These are phyloP conservation scores for Scleroderma bovista DNA, from an alignment of 768 basidiomycete species.

Conservation along the genomic window DNA sequence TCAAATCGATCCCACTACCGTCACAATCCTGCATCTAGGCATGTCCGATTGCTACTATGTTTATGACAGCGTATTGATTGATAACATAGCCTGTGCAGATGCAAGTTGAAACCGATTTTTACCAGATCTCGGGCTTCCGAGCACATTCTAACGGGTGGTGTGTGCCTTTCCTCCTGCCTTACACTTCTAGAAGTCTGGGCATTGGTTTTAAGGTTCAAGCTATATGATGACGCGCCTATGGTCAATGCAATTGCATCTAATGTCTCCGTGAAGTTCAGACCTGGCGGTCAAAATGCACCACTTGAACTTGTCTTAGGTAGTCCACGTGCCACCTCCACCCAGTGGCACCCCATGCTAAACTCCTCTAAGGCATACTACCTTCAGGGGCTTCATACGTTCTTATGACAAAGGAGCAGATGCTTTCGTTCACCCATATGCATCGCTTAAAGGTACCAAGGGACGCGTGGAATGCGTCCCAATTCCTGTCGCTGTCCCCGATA, in stretches of 20 bases:
- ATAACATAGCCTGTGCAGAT: too few relatives aligned
- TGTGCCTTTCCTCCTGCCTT: background rate
- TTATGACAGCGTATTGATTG: too few relatives aligned
- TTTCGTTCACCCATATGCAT: constrained; percentile 15
- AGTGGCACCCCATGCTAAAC: background rate
- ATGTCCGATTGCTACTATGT: too few relatives aligned
- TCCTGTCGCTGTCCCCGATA: constrained; percentile 46
- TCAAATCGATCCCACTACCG: too few relatives aligned
- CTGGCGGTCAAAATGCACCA: constrained; percentile 18
- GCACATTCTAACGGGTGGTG: constrained; percentile 27
- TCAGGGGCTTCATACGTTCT: constrained; percentile 43
- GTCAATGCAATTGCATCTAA: constrained; percentile 23
- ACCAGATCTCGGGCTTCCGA: constrained; percentile 10
- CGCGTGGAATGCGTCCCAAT: constrained; percentile 19
- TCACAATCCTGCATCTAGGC: too few relatives aligned
- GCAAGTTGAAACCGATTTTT: background rate
- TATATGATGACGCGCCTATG: constrained; percentile 32
- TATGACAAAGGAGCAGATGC: constrained; percentile 31
- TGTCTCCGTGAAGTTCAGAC: constrained; percentile 27
- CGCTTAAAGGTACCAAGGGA: constrained; percentile 10
- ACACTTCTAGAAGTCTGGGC: background rate
- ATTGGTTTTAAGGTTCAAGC: constrained; percentile 18
- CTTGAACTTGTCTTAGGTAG: constrained; percentile 44
- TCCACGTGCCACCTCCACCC: background rate
- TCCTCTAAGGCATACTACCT: constrained; percentile 35